Base-by-base conservation (phyloP, 2,329 filamentous ascomycete genomes). In the Fusarium nodosum region DNA sequence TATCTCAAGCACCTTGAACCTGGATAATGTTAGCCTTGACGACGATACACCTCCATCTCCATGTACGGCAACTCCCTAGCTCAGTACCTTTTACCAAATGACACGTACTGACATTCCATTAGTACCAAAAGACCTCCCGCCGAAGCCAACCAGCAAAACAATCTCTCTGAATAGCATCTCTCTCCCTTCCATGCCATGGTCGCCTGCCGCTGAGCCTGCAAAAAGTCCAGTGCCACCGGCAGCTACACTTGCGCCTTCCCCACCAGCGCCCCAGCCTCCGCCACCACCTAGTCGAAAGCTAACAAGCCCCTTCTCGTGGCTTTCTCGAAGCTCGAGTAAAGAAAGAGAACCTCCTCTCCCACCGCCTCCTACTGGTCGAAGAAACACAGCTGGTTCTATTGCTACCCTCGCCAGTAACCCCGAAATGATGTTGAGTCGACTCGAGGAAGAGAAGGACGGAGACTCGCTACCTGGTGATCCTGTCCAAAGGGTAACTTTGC, bases 221-320 rank as follows among this genome's bases (percentile, higher is more conserved):
- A 88, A 86, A 76, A 83, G 80, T 63, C 78, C 79, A 24, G 72
- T 69, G 75, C 81, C 73, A 69, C 79, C 73, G 68, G 72, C 76
- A 66, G 72, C 76, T 55, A 70, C 75, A 34, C 72, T 76, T 34
- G 72, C 76, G 46, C 77, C 77, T 55, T 73, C 74, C 44, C 77
- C 76, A n/a, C 76, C 76, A 28, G 73, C 73, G 34, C 71, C 70
- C 26, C 67, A 66, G 80, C 39, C 77, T 51, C 72, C 76, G 24
- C 72, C 76, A 22, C 80, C 84, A 3, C 80, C 83, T 15, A 71
- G 86, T 63, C 85, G 93, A 75, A 97, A 96, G 78, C 87, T 97
- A 57, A 94, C 93, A 11, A 93, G 93, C 72, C 93, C 92, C n/a
- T 97, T 97, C 74, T 88, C 93, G 39, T 95, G 93, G 90, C 86